Percentiles rank a stretch among this genome's conserved stretches.
phyloP scores from a whole-genome alignment of 352 stramenopile genomes.

The Phytopythium mirpurense region DNA sequence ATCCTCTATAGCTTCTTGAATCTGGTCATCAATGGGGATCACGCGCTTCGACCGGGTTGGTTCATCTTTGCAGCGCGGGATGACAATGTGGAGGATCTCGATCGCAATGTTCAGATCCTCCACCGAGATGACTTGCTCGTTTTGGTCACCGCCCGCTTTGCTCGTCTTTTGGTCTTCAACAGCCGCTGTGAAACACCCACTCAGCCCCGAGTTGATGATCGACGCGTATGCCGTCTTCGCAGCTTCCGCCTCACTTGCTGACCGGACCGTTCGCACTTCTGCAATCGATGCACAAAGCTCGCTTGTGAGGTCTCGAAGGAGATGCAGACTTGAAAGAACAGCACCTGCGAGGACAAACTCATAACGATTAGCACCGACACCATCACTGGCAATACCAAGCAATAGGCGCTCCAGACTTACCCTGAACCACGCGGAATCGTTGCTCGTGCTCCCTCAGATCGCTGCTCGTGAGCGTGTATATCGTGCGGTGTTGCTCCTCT shows the following conservation, averaged over 20 bases:
- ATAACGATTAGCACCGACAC: not conserved
- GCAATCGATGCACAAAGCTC: conserved; percentile 20
- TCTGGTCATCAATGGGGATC: not conserved
- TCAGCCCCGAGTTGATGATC: conserved; percentile 37
- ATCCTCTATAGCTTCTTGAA: conserved; percentile 21
- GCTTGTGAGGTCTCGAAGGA: conserved; percentile 39
- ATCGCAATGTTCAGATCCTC: conserved; percentile 37
- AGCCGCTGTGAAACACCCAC: conserved; percentile 36
- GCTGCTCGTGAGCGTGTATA: not conserved
- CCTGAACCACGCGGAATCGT: conserved; percentile 18
- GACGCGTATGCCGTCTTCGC: conserved; percentile 32
- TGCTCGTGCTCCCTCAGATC: conserved; percentile 1
- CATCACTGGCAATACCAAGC: not conserved
- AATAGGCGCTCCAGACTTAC: conserved; percentile 21
- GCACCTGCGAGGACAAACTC: conserved; percentile 12
- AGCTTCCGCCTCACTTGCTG: conserved; percentile 15
- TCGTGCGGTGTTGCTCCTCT: conserved; percentile 2
- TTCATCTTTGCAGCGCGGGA: conserved; percentile 25
- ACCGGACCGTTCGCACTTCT: conserved; percentile 8
- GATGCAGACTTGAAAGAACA: conserved; percentile 29
- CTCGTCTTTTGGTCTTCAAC: no score
- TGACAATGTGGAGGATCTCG: conserved; percentile 49
- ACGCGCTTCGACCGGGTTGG: conserved; percentile 21
- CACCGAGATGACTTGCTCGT: conserved; percentile 18
- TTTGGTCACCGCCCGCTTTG: no score